Base-by-base conservation (phyloP, 2,329 filamentous ascomycete species). In the Orbilia ellipsospora region DNA sequence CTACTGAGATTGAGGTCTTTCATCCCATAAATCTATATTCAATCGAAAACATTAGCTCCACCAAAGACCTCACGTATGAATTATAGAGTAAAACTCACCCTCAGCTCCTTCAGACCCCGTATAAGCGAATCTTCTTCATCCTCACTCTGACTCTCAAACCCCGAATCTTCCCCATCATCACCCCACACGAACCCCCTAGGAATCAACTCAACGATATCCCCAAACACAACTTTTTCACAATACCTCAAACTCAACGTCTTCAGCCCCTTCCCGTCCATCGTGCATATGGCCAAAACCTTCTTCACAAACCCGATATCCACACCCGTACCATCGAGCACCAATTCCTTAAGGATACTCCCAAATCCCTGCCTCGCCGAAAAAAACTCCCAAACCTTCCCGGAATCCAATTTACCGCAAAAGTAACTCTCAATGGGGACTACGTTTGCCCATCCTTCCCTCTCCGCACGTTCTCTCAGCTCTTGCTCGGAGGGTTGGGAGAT, bases 81-180 rank as follows among this genome's bases (percentile, higher is more conserved):
- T 1, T 12, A 15, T 42, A 44, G 16, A 8, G 51, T 18, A 1
- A 57, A 18, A 70, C 70, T 45, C 20, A 74, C 70, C 40, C 57
- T 62, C 8, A 74, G 28, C n/a, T 74, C 70, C n/a, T 23, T 4
- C 18, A 74, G 42, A 23, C 12, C 54, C 10, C 63, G 36, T 31
- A 74, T 28, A 45, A 74, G 57, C 28, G 20, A 67, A 5, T 63
- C 63, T n/a, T 74, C 70, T 16, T 74, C 70, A 4, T 63, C 63
- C 18, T 74, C 70, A 13, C 70, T 45, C 45, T 74, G 70, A 18
- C 62, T 67, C n/a, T 74, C 70, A 51, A 74, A 74, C 23, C 70
- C 70, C 2, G 70, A 74, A 57, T 74, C 70, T 6, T 62, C 57
- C 7, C 40, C 57, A 54, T 70, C 66, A 31, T 70, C 66, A 16